Base-by-base conservation (phyloP, 495 filamentous ascomycete genomes). In the Thermochaetoides thermophila region DNA sequence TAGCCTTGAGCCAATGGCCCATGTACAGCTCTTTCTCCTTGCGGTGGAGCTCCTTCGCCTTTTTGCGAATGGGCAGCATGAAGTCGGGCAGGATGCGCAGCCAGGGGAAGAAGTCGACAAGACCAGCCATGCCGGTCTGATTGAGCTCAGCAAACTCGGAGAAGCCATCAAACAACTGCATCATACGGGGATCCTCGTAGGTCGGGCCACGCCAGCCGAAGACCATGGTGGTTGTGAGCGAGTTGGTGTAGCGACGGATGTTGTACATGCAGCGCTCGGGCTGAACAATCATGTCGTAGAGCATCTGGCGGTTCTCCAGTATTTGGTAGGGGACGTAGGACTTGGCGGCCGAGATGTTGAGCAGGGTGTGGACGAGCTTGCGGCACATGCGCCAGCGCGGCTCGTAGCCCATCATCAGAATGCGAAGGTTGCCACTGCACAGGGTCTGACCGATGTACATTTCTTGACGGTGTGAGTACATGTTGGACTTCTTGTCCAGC, bases 161-260 rank as follows among this genome's bases (percentile, higher is more conserved):
- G 36, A 71, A 66, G n/a, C 62, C 60, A 23, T 69, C 53, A 37
- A 69, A 71, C 5, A 73, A 51, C 39, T 70, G 66, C 43, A 53
- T 50, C 44, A 72, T 52, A 26, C 66, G 68, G 10, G 53, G 38
- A 34, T 74, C 66, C 11, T 72, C 56, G 35, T 59, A 59, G 4
- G 49, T 57, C 0, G 56, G 42, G 4, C 60, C 62, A 10, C 69
- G 57, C 48, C 57, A 71, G 22, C 69, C 69, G 36, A 64, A 74
- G 5, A 68, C 53, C 63, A 73, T 71, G 16, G 59, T 64, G 6
- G 68, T 72, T 4, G 65, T 65, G n/a, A 72, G 48, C 4, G 68
- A 56, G 37, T 64, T 66, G 13, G 66, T 57, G 44, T 68, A 74
- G 27, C 68, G 58, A 8, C 66, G 57, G 28, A 72, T 61, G 39